Conservation (phyloP, 805 yeast genomes). For the Teunomyces cretensis region DNA sequence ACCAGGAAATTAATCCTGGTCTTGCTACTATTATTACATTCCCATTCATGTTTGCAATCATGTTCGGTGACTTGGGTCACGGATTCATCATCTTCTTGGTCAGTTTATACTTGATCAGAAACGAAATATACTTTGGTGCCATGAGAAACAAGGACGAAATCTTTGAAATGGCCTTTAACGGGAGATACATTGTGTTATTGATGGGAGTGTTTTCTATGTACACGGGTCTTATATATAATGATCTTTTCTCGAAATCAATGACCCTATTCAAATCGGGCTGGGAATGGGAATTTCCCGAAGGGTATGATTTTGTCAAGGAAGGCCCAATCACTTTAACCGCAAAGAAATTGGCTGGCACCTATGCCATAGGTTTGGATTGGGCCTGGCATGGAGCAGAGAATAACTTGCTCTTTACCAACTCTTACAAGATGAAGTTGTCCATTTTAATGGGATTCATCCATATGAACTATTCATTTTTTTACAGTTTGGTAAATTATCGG, state of each 20-base stretch:
- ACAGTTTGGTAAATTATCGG: constrained; percentile 78
- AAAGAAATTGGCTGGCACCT: constrained; percentile 58
- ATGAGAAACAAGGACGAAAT: constrained; percentile 81
- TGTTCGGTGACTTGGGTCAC: constrained; percentile 99
- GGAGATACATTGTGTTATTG: constrained; percentile 83
- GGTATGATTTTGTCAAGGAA: constrained; percentile 63
- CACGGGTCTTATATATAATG: constrained; percentile 93
- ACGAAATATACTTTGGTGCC: constrained; percentile 67
- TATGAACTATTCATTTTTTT: constrained; percentile 86
- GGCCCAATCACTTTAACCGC: constrained; percentile 52
- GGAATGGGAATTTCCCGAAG: constrained; percentile 73
- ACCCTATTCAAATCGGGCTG: constrained; percentile 86
- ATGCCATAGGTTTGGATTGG: constrained; percentile 85
- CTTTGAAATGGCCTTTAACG: constrained; percentile 92
- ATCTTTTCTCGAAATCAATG: constrained; percentile 88
- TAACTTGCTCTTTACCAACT: constrained; percentile 83
- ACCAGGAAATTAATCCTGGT: constrained; percentile 95
- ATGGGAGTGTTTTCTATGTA: constrained; percentile 97
- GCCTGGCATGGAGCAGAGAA: constrained; percentile 98
- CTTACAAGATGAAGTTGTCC: constrained; percentile 96
- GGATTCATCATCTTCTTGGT: constrained; percentile 80
- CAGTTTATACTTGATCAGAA: constrained; percentile 66
- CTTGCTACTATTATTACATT: constrained; percentile 92
- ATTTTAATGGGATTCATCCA: constrained; percentile 92
- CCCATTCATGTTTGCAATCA: constrained; percentile 97